phyloP scores from a whole-genome alignment of 331 rosid genomes.

The Acacia pycnantha region DNA sequence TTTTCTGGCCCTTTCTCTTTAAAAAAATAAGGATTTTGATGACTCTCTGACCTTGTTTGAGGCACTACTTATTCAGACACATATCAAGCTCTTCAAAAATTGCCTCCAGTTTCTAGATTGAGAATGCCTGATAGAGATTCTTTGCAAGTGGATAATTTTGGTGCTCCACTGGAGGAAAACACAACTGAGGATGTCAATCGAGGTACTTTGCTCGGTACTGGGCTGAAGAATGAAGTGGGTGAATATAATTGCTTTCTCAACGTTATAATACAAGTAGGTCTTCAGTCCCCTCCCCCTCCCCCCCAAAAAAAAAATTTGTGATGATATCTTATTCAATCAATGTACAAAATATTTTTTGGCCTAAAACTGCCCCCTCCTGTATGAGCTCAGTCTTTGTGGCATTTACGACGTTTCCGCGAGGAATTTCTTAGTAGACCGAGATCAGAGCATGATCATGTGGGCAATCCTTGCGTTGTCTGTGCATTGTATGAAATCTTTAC shows the following conservation, averaged over 20 bases:
- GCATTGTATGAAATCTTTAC: conserved; percentile 77
- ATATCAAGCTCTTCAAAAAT: conserved; percentile 60
- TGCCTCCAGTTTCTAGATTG: conserved; percentile 45
- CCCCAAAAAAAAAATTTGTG: neutral
- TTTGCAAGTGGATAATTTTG: conserved; percentile 47
- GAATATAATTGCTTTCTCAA: conserved; percentile 99
- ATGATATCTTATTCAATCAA: neutral
- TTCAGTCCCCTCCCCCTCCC: neutral
- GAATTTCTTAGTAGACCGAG: conserved; percentile 78
- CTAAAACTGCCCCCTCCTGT: conserved; percentile 27
- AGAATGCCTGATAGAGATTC: conserved; percentile 41
- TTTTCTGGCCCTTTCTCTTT: conserved; percentile 11
- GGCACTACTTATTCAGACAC: conserved; percentile 55
- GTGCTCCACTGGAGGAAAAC: conserved; percentile 42
- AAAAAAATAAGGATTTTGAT: conserved; percentile 13
- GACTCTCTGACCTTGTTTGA: conserved; percentile 38
- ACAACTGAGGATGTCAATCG: conserved; percentile 34
- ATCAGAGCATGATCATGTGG: conserved; percentile 84
- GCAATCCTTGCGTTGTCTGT: conserved; percentile 94
- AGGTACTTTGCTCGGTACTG: conserved; percentile 65
- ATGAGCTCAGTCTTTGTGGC: conserved; percentile 89
- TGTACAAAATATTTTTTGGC: conserved; percentile 19
- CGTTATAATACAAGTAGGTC: conserved; percentile 86
- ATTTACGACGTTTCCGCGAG: conserved; percentile 72
- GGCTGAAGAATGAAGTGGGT: conserved; percentile 97